These are phyloP conservation scores for Coniella lustricola DNA, from an alignment of 2,329 filamentous ascomycete species.

Conservation along the genomic window DNA sequence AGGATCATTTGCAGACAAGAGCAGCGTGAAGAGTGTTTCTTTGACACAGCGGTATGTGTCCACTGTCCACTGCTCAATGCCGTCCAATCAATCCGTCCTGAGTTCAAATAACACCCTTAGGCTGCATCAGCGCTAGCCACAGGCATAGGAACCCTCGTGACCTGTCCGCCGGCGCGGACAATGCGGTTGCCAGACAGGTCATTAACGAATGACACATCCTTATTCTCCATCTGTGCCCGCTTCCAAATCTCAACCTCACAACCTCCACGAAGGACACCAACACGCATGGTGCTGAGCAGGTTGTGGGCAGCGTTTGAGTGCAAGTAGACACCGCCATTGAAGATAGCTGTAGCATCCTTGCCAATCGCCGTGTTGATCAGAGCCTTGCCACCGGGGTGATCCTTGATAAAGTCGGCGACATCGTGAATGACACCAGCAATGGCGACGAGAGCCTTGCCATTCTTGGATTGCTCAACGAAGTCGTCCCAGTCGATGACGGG, in stretches of 20 bases:
- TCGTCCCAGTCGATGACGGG: constrained; percentile 84
- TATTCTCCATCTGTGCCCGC: constrained; percentile 75
- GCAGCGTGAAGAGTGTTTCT: too few relatives aligned
- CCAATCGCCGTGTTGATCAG: constrained; percentile 77
- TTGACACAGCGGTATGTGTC: too few relatives aligned
- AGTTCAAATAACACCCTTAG: constrained; percentile 29
- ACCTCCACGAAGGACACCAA: constrained; percentile 78
- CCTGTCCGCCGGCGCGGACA: constrained; percentile 76
- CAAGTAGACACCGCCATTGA: constrained; percentile 86
- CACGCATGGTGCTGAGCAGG: constrained; percentile 78
- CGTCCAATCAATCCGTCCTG: background rate
- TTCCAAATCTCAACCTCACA: constrained; percentile 94
- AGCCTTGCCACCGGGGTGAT: constrained; percentile 84
- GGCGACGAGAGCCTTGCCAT: constrained; percentile 68
- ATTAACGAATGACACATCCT: constrained; percentile 72
- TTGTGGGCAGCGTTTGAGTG: constrained; percentile 90
- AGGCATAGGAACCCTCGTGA: constrained; percentile 75
- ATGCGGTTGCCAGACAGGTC: constrained; percentile 77
- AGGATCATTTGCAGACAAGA: too few relatives aligned
- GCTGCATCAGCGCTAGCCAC: constrained; percentile 79
- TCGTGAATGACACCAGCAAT: constrained; percentile 84
- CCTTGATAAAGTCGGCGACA: constrained; percentile 75
- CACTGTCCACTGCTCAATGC: too few relatives aligned
- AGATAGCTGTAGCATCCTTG: constrained; percentile 84
- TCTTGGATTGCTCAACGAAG: constrained; percentile 70